A percentile compares a stretch with the other conserved stretches of the same genome.
phyloP scores from a whole-genome alignment of 1,284 basidiomycete species.

The Ustilago crameri region DNA sequence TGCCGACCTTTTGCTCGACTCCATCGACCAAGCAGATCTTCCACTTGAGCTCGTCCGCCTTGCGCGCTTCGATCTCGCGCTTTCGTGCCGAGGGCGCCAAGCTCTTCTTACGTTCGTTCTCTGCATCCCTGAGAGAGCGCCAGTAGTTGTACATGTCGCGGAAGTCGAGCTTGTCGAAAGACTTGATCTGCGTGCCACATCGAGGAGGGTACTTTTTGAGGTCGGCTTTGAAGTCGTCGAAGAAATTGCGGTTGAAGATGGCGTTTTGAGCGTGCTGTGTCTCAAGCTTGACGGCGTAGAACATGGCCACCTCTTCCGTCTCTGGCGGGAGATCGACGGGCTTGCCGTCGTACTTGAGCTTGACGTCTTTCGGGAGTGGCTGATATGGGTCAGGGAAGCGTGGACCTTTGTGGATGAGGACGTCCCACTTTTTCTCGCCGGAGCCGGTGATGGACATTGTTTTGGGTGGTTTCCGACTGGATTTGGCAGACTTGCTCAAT shows the following conservation, averaged over 20 bases:
- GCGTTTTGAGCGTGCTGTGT: conserved; percentile 90
- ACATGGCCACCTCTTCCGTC: conserved; percentile 95
- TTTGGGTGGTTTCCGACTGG: conserved; percentile 39
- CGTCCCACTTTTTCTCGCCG: conserved; percentile 79
- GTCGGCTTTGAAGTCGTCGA: conserved; percentile 84
- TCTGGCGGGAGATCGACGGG: conserved; percentile 82
- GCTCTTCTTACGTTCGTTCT: conserved; percentile 91
- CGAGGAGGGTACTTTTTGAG: conserved; percentile 82
- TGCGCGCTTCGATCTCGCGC: conserved; percentile 81
- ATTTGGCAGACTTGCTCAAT: conserved; percentile 38
- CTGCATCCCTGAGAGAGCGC: conserved; percentile 73
- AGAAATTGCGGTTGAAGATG: conserved; percentile 95
- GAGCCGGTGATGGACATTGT: conserved; percentile 52
- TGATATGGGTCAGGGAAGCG: conserved; percentile 95
- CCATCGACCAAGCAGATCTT: conserved; percentile 88
- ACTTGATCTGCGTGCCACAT: conserved; percentile 80
- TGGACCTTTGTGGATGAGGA: conserved; percentile 91
- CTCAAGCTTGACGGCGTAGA: conserved; percentile 92
- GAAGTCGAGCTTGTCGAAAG: conserved; percentile 89
- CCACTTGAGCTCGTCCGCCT: conserved; percentile 88
- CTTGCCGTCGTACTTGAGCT: conserved; percentile 94
- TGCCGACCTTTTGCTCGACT: conserved; percentile 95
- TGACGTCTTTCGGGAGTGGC: conserved; percentile 82
- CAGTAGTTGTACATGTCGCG: conserved; percentile 92
- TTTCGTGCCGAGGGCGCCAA: conserved; percentile 72